Conservation (phyloP, 2,329 filamentous ascomycete species). For the Colletotrichum paranaense region DNA sequence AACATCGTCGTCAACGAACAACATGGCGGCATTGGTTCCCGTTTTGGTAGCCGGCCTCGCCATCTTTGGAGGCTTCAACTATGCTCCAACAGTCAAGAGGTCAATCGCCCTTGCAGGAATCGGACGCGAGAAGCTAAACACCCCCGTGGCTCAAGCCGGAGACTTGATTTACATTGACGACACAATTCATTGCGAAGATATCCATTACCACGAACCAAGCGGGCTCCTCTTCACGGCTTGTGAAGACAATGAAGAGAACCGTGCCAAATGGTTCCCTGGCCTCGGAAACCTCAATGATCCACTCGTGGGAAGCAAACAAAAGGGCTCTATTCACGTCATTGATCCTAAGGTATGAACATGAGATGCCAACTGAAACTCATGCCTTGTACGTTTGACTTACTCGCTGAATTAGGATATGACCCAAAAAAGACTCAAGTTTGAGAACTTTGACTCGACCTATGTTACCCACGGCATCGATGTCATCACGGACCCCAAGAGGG, state of each 20-base stretch:
- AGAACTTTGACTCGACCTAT: conserved; percentile 64
- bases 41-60: conserved; percentile 24
- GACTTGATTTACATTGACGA: conserved; percentile 58
- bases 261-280: conserved; percentile 65
- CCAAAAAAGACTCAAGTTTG: conserved; percentile 53
- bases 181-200: conserved; percentile 68
- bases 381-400: no score
- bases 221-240: conserved; percentile 67
- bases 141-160: conserved; percentile 34
- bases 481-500: conserved; percentile 57
- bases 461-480: conserved; percentile 72
- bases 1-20: not conserved
- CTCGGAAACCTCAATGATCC: conserved; percentile 54
- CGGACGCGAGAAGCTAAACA: conserved; percentile 41
- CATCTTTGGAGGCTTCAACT: conserved; percentile 23
- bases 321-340: conserved; percentile 63
- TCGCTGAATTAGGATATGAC: conserved; percentile 41
- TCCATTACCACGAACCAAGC: conserved; percentile 64
- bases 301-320: conserved; percentile 46
- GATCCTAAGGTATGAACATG: conserved; percentile 59
- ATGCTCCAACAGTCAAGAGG: conserved; percentile 7
- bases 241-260: conserved; percentile 51
- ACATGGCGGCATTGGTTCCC: conserved; percentile 21
- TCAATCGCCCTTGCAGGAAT: conserved; percentile 39
- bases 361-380: rapidly evolving